phyloP scores from a whole-genome alignment of 2,329 filamentous ascomycete genomes.

The Diaporthe batatas region DNA sequence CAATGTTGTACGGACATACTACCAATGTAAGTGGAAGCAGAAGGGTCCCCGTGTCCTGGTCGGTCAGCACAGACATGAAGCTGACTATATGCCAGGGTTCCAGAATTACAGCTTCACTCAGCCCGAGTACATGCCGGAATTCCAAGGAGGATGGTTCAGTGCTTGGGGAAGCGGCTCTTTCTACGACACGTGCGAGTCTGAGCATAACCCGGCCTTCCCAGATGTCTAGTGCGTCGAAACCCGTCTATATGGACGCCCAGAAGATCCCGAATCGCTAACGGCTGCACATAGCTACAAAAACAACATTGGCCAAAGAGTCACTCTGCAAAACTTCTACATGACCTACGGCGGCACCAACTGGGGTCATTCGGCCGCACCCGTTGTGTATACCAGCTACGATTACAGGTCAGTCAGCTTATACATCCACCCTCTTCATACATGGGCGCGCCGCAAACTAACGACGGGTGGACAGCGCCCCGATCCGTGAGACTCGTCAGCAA shows the following conservation, averaged over 20 bases:
- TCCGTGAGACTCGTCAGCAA: slow-evolving; percentile 67
- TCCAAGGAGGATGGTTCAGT: slow-evolving; percentile 67
- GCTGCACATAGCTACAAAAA: slow-evolving; percentile 59
- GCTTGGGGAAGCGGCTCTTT: slow-evolving; percentile 64
- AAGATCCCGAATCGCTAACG: not conserved
- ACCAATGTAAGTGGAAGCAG: slow-evolving; percentile 56
- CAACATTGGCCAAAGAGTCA: slow-evolving; percentile 64
- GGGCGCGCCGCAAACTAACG: not conserved
- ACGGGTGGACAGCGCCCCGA: slow-evolving; percentile 54
- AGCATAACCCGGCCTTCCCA: slow-evolving; percentile 61
- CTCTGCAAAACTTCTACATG: slow-evolving; percentile 65
- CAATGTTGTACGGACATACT: slow-evolving; percentile 64
- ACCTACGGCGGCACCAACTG: slow-evolving; percentile 68
- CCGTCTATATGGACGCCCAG: too few species aligned
- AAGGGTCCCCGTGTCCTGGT: too few species aligned
- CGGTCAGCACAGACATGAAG: too few species aligned
- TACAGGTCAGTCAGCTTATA: slow-evolving; percentile 48
- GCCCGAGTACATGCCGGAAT: slow-evolving; percentile 66
- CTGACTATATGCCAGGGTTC: slow-evolving; percentile 53
- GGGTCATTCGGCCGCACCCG: slow-evolving; percentile 63
- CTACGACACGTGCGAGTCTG: slow-evolving; percentile 62
- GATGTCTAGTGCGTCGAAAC: slow-evolving; percentile 58
- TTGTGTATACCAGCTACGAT: slow-evolving; percentile 62
- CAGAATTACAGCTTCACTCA: slow-evolving; percentile 67
- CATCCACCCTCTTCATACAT: not conserved